phyloP scores from a whole-genome alignment of 352 stramenopile species.

The Phytopythium mirpurense region DNA sequence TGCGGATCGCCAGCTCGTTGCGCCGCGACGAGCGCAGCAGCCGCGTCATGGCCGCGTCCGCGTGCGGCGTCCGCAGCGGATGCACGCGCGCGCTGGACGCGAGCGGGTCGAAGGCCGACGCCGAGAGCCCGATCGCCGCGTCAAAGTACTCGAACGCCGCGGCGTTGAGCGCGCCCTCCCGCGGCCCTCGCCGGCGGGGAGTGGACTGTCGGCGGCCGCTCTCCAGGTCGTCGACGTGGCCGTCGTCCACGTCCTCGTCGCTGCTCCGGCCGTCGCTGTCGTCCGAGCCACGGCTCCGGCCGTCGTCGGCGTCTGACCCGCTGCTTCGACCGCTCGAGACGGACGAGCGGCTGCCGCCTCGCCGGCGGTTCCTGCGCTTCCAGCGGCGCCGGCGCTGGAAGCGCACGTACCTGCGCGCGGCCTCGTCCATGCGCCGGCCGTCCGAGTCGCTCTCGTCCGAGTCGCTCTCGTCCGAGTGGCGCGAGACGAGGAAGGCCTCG shows the following conservation, averaged over 20 bases:
- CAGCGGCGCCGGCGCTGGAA: slow-evolving; percentile 5
- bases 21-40: slow-evolving; percentile 16
- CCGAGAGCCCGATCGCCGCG: slow-evolving; percentile 45
- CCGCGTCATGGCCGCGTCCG: slow-evolving; percentile 14
- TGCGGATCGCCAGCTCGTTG: slow-evolving; percentile 52
- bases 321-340: neutral
- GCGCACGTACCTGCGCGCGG: slow-evolving; percentile 4
- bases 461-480: neutral
- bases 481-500: slow-evolving; percentile 34
- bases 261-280: neutral
- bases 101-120: slow-evolving; percentile 45
- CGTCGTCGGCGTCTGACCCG: slow-evolving; percentile 2
- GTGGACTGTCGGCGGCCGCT: neutral
- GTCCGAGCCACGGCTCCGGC: neutral
- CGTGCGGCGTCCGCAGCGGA: slow-evolving; percentile 15
- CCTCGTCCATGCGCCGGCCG: slow-evolving; percentile 2
- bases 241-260: slow-evolving; percentile 1
- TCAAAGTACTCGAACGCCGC: slow-evolving; percentile 54
- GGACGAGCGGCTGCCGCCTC: neutral
- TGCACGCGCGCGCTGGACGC: slow-evolving; percentile 21
- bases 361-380: slow-evolving; percentile 1
- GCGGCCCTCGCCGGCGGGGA: neutral
- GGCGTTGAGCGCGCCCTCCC: slow-evolving; percentile 37
- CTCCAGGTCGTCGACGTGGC: neutral
- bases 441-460: slow-evolving; percentile 4